Evolutionary conservation across 164 flowering plant genomes (phyloP).

Genomic region (Liriodendron chinense): DNA sequence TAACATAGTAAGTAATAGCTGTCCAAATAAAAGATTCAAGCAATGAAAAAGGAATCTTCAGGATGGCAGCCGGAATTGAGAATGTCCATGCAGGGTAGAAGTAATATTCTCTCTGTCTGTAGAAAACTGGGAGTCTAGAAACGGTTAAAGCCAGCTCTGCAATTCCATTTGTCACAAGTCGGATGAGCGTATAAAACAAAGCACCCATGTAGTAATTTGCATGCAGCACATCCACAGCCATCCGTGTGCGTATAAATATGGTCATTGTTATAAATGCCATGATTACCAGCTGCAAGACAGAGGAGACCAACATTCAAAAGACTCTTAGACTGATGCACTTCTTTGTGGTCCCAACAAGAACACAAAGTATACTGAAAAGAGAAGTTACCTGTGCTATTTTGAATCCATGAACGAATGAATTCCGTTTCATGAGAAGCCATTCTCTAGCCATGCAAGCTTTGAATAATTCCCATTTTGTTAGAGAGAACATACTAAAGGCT

Average conservation of each 20-base stretch:
- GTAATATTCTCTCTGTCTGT: slow-evolving; percentile 48
- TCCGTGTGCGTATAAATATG: slow-evolving; percentile 36
- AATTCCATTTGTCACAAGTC: slow-evolving; percentile 34
- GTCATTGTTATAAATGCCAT: slow-evolving; percentile 48
- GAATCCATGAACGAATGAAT: slow-evolving; percentile 56
- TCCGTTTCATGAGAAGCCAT: slow-evolving; percentile 55
- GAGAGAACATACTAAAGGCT: slow-evolving; percentile 33
- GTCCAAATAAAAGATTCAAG: slow-evolving; percentile 56
- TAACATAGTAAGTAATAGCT: slow-evolving; percentile 51
- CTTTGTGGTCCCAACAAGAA: too few relatives aligned
- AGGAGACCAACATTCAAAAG: neutral
- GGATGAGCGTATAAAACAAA: slow-evolving; percentile 35
- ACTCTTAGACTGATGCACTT: too few relatives aligned
- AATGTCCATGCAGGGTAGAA: slow-evolving; percentile 72
- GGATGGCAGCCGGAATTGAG: slow-evolving; percentile 46
- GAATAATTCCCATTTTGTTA: slow-evolving; percentile 49
- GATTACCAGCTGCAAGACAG: slow-evolving; percentile 41
- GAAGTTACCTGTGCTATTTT: slow-evolving; percentile 32
- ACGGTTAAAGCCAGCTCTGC: slow-evolving; percentile 52
- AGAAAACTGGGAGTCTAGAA: slow-evolving; percentile 45
- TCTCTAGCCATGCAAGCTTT: slow-evolving; percentile 61
- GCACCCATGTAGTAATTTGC: slow-evolving; percentile 49
- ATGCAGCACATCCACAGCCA: slow-evolving; percentile 29
- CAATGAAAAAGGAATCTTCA: slow-evolving; percentile 57
- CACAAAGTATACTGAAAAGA: neutral